Percentiles rank a stretch among this genome's conserved stretches.
Conservation (phyloP, 768 basidiomycete species). For the Suillus spraguei region DNA sequence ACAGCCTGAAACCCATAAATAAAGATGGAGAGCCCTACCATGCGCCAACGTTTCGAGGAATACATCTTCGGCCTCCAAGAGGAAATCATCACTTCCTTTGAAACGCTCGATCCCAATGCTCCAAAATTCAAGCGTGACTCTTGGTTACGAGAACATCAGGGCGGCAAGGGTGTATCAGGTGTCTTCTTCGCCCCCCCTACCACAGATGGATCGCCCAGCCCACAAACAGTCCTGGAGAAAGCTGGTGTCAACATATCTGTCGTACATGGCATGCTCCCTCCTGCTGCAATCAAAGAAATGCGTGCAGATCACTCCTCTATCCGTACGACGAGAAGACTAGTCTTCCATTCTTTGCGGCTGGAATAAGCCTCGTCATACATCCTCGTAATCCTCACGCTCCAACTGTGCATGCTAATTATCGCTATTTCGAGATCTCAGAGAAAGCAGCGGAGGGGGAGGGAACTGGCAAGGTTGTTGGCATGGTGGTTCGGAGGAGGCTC, state of each 20-base stretch:
- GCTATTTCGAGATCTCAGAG: conserved; percentile 93
- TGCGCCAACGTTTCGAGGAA: conserved; percentile 78
- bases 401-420: conserved; percentile 94
- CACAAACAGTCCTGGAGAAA: conserved; percentile 78
- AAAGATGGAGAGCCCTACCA: conserved; percentile 34
- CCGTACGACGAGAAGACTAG: conserved; percentile 57
- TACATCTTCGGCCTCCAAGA: conserved; percentile 81
- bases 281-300: conserved; percentile 93
- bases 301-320: conserved; percentile 84
- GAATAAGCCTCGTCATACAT: conserved; percentile 91
- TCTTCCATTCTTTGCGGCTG: conserved; percentile 92
- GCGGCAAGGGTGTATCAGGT: conserved; percentile 78
- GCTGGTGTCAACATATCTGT: conserved; percentile 95
- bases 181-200: conserved; percentile 60
- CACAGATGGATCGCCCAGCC: conserved; percentile 34
- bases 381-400: conserved; percentile 93
- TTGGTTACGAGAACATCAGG: conserved; percentile 64
- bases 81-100: conserved; percentile 74
- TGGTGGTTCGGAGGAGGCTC: conserved; percentile 99
- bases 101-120: conserved; percentile 73
- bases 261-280: conserved; percentile 87
- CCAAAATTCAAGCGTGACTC: conserved; percentile 80
- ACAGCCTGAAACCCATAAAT: not conserved
- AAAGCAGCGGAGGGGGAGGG: conserved; percentile 36
- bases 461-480: conserved; percentile 62